phyloP scores from a whole-genome alignment of 495 filamentous ascomycete species.

The Penicillium herquei region DNA sequence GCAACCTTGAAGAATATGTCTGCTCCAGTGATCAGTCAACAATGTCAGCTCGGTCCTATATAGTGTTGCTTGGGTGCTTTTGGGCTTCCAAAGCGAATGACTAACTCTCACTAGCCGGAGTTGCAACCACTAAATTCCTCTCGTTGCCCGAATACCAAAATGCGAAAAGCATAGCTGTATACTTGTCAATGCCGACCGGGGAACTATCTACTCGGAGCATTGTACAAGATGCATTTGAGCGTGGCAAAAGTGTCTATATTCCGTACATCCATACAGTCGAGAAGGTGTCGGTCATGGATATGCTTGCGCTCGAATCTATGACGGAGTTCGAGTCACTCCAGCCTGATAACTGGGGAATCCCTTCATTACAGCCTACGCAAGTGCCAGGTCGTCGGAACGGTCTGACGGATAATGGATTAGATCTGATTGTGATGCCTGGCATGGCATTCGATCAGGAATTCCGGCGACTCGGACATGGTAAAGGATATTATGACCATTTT shows the following conservation, averaged over 20 bases:
- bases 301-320: constrained; percentile 73
- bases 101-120: constrained; percentile 46
- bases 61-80: not conserved
- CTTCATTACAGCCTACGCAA: constrained; percentile 64
- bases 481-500: constrained; percentile 98
- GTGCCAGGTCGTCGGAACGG: constrained; percentile 64
- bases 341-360: constrained; percentile 89
- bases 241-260: constrained; percentile 84
- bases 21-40: constrained; percentile 53
- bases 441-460: constrained; percentile 83
- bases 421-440: constrained; percentile 89
- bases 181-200: constrained; percentile 84
- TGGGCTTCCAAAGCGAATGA: not conserved
- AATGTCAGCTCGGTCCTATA: constrained; percentile 55
- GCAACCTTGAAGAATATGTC: constrained; percentile 56
- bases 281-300: constrained; percentile 76
- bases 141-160: constrained; percentile 63
- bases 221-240: constrained; percentile 72
- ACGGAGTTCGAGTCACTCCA: constrained; percentile 73
- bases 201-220: constrained; percentile 81
- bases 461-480: constrained; percentile 85
- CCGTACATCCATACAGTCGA: constrained; percentile 76
- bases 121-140: constrained; percentile 57
- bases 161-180: constrained; percentile 76
- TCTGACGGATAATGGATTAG: constrained; percentile 63